Conservation (phyloP, 2,329 filamentous ascomycete genomes). For the Colletotrichum lentis region DNA sequence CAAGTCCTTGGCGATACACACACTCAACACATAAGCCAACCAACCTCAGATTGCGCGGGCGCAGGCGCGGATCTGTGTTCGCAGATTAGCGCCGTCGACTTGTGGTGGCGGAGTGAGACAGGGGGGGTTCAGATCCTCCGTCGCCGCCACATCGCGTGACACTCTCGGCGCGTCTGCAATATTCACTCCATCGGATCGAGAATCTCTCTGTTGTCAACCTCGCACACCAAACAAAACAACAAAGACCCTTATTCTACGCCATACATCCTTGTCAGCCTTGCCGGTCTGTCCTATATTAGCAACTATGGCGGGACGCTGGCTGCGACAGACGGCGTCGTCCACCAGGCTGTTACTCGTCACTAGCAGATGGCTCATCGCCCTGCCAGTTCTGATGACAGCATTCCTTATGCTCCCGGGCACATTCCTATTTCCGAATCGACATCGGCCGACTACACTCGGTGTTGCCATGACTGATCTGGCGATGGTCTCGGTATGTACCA, state of each 20-base stretch:
- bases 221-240: no score
- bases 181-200: no score
- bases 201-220: no score
- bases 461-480: neutral
- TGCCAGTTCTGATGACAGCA: neutral
- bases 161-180: neutral
- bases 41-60: neutral
- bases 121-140: neutral
- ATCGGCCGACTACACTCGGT: neutral
- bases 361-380: neutral
- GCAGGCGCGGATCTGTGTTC: neutral
- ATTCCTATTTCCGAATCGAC: neutral
- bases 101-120: conserved; percentile 3
- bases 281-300: neutral
- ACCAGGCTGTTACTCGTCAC: neutral
- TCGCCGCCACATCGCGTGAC: conserved; percentile 7
- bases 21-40: neutral
- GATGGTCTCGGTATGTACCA: conserved; percentile 15
- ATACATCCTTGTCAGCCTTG: neutral
- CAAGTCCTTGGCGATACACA: no score
- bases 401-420: neutral
- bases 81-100: neutral
- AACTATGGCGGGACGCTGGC: neutral
- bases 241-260: neutral
- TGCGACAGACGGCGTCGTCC: neutral